phyloP scores from a whole-genome alignment of 176 grass and related monocot species.

The Eragrostis curvula region DNA sequence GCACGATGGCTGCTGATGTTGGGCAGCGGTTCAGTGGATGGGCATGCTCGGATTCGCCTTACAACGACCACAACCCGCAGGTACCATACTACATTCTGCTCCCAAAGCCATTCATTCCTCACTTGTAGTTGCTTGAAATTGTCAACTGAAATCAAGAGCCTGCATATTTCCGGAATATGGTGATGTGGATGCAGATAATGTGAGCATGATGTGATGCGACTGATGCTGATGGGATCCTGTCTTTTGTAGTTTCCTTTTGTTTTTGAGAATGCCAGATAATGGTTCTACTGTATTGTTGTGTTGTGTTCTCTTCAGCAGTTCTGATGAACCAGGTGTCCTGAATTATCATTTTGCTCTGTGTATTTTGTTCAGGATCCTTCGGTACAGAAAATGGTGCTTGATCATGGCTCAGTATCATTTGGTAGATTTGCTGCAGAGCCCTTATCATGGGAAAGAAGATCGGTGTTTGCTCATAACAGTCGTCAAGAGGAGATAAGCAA shows the following conservation, averaged over 20 bases:
- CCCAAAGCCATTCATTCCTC: not conserved
- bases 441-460: slow-evolving; percentile 83
- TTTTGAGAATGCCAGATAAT: not conserved
- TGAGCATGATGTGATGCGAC: not conserved
- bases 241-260: not conserved
- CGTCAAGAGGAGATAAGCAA: slow-evolving; percentile 78
- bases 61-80: slow-evolving; percentile 38
- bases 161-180: not conserved
- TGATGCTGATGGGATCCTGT: slow-evolving; percentile 19
- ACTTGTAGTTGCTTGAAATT: not conserved
- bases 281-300: not conserved
- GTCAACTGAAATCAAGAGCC: not conserved
- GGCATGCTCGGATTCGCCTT: slow-evolving; percentile 47
- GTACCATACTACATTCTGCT: slow-evolving; percentile 18
- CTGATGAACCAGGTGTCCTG: not conserved
- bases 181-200: not conserved
- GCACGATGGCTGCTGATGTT: slow-evolving; percentile 67
- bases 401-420: slow-evolving; percentile 83
- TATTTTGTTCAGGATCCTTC: slow-evolving; percentile 49
- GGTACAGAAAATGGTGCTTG: slow-evolving; percentile 63
- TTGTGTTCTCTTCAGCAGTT: not conserved
- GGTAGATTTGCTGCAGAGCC: slow-evolving; percentile 73
- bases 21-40: slow-evolving; percentile 50
- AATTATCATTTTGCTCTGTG: not conserved
- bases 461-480: slow-evolving; percentile 66